These are phyloP conservation scores for Takakia lepidozioides DNA, from an alignment of 225 moss, liverwort and hornwort genomes.

Conservation along the genomic window DNA sequence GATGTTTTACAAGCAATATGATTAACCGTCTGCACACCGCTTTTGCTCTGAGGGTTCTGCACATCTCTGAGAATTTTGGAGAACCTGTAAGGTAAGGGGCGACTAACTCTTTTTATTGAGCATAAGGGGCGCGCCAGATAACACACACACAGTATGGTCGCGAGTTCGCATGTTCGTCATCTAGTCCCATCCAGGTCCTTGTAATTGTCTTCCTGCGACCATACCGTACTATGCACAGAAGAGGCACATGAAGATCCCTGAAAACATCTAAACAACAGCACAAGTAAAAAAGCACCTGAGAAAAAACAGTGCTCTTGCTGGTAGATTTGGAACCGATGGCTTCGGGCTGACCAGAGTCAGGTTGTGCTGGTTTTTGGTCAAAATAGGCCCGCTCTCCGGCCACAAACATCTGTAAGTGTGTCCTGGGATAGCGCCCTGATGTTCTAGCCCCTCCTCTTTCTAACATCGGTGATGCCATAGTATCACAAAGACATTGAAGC, in stretches of 20 bases:
- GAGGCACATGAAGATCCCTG: too few relatives aligned
- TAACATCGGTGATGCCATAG: not conserved
- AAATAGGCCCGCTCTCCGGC: slow-evolving; percentile 35
- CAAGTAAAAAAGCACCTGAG: too few relatives aligned
- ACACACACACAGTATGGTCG: not conserved
- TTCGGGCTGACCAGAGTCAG: not conserved
- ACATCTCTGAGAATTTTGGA: too few relatives aligned
- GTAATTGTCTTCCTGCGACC: not conserved
- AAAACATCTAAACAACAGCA: too few relatives aligned
- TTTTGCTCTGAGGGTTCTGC: not conserved
- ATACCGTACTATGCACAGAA: slow-evolving; percentile 28
- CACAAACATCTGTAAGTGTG: slow-evolving; percentile 32
- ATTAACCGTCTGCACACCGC: not conserved
- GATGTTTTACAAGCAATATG: not conserved
- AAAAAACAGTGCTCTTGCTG: too few relatives aligned
- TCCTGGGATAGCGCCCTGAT: slow-evolving; percentile 10
- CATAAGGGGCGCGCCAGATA: too few relatives aligned
- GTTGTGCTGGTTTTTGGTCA: slow-evolving; percentile 31
- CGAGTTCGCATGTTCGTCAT: not conserved
- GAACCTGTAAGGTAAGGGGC: too few relatives aligned
- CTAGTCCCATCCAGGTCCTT: not conserved
- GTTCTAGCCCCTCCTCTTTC: not conserved
- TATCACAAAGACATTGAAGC: too few relatives aligned
- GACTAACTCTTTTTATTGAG: too few relatives aligned
- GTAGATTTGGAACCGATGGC: too few relatives aligned